Base-by-base conservation (phyloP, 2,329 filamentous ascomycete genomes). In the Cryphonectria japonica region DNA sequence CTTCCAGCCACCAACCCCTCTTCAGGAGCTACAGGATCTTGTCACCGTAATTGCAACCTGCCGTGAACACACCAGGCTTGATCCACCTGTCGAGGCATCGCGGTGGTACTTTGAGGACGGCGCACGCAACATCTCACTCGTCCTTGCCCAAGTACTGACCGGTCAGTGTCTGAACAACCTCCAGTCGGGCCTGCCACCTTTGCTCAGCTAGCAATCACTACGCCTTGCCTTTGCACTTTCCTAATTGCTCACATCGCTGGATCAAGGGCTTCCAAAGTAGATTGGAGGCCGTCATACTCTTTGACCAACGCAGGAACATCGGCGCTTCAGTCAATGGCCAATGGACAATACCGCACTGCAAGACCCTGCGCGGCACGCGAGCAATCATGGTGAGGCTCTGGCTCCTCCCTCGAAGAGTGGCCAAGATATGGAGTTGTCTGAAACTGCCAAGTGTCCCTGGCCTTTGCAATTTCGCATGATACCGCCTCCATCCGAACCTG, bases 401-500 rank as follows among this genome's bases (percentile, higher is more conserved):
- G 14, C 29, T 34, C 26, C 8, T 3, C 16, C 14, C 29, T 19
- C 54, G 14, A 8, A 34, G 1, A 6, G 14, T 32, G 14, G 2
- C 54, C 26, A 32, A 32, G 34, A 46, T 6, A 64, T 46, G 61
- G 39, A 7, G 9, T 41, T 39, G 7, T 16, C 39, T 14, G 29
- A 19, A 46, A 14, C 61, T 9, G 2, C 61, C 22, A 43, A 64
- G 39, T 39, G 68, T 34, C 71, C 69, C 72, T 78, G 76, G 76
- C 76, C 76, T 16, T 66, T 75, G 34, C 32, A 69, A 5, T 78
- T 75, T 52, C 69, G 69, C 3, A n/a, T 75, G 61, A 69, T 22
- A 5, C 43, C 69, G 1, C 57, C 65, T 14, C 19, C 9, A 14
- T 1, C 37, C 3, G 64, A 52, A n/a, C 32, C 37, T 3, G 64